These are phyloP conservation scores for Uncinocarpus reesii DNA, from an alignment of 2,329 filamentous ascomycete genomes.

Conservation along the genomic window DNA sequence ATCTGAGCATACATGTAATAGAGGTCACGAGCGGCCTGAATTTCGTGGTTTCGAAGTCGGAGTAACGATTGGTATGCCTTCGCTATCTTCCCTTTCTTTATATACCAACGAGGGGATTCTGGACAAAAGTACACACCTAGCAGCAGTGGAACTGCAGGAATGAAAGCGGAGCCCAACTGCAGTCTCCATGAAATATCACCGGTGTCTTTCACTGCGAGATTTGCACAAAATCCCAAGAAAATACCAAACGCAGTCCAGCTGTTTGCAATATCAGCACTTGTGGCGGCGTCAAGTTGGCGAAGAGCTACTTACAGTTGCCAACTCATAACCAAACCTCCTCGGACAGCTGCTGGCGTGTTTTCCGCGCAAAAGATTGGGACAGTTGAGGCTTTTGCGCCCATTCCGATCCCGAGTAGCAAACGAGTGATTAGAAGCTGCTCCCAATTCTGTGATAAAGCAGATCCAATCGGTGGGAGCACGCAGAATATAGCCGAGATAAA, in stretches of 20 bases:
- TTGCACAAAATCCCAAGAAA: conserved; percentile 56
- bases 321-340: conserved; percentile 48
- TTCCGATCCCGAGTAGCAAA: conserved; percentile 50
- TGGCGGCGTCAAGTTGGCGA: conserved; percentile 20
- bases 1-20: conserved; percentile 51
- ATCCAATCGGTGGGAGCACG: conserved; percentile 59
- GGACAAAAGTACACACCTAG: conserved; percentile 51
- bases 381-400: conserved; percentile 52
- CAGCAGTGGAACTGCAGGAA: conserved; percentile 53
- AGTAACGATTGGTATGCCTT: conserved; percentile 52
- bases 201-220: conserved; percentile 52
- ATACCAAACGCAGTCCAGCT: conserved; percentile 52
- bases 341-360: conserved; percentile 45
- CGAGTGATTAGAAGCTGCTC: conserved; percentile 47
- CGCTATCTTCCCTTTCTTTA: conserved; percentile 54
- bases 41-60: conserved; percentile 46
- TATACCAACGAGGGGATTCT: conserved; percentile 56
- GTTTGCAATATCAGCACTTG: conserved; percentile 3
- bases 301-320: conserved; percentile 38
- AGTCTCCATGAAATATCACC: conserved; percentile 54
- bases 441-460: conserved; percentile 51
- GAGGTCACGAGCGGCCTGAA: conserved; percentile 54
- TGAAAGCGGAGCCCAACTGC: conserved; percentile 54
- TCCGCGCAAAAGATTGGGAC: conserved; percentile 47
- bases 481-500: conserved; percentile 55